Base-by-base conservation (phyloP, 1,284 basidiomycete genomes). In the Gymnopus androsaceus region DNA sequence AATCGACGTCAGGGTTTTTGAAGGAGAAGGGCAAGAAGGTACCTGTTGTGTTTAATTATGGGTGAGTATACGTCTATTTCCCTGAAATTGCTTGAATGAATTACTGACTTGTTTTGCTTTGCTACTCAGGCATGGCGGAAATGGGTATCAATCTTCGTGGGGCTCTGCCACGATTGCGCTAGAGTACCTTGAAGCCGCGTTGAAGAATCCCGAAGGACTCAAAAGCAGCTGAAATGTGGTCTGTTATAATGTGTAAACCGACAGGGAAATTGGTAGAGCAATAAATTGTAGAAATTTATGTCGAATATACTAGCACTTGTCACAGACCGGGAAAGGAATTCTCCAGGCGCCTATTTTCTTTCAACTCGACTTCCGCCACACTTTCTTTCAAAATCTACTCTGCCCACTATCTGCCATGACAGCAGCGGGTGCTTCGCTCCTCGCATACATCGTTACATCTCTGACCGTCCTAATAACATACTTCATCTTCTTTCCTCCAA, bases 101-200 rank as follows among this genome's bases (percentile, higher is more conserved):
- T 30, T 59, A 59, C 40, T 54, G 61, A 12, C 12, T 23, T 42
- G 41, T 36, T 36, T 38, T 47, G 23, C n/a, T 23, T 50, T 34
- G 6, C 4, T 44, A 7, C 15, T 27, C 30, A 77, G 75, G 44
- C 76, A 75, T 56, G 77, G 78, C 11, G 77, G 81, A 21, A 77
- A 76, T 48, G 85, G 85, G 31, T 87, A 80, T 61, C 81, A 83
- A 52, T 74, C 78, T 33, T 84, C 82, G 0, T 87, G 84, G 84
- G 84, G 82, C 0, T 82, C 80, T 0, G 84, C 84, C 0, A 72
- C 71, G 19, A 73, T 75, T 9, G 82, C 78, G 0, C 60, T 82
- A 2, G 66, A 71, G 9, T 60, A 87, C 15, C 66, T 87, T 41
- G 74, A 80, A 54, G 66, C 65, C 21, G 71, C 74, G 3, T 52